A percentile compares a stretch with the other conserved stretches of the same genome.
Evolutionary conservation across 805 yeast genomes (phyloP).

Genomic region (Candida nemodendra): DNA sequence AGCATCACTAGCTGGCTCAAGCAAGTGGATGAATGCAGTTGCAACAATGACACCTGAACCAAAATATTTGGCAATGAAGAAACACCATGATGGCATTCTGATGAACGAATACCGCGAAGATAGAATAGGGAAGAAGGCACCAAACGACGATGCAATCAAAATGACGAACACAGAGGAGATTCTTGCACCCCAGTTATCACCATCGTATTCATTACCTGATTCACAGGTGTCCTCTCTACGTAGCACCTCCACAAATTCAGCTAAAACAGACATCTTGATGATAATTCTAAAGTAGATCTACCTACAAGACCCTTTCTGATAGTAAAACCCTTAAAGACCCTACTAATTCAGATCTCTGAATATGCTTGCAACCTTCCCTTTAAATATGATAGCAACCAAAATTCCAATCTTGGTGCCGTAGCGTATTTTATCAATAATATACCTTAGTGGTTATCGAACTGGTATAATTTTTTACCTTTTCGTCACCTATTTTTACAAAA

Average conservation of each 20-base stretch:
- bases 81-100: conserved; percentile 58
- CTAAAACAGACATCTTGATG: not conserved
- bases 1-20: conserved; percentile 66
- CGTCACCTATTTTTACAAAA: no score
- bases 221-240: conserved; percentile 22
- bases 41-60: conserved; percentile 86
- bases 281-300: not conserved
- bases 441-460: conserved; percentile 5
- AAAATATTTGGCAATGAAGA: conserved; percentile 68
- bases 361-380: no score
- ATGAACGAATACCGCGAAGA: conserved; percentile 59
- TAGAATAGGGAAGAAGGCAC: conserved; percentile 61
- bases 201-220: conserved; percentile 19
- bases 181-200: conserved; percentile 42
- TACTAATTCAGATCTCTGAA: no score
- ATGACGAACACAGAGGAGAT: conserved; percentile 65
- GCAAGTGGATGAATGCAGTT: conserved; percentile 74
- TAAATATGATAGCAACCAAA: not conserved
- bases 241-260: conserved; percentile 9
- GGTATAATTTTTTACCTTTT: no score
- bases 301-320: no score
- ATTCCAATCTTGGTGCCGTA: conserved; percentile 2
- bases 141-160: conserved; percentile 53
- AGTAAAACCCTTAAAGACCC: conserved; percentile 2
- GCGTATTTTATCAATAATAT: conserved; percentile 1